phyloP scores from a whole-genome alignment of 176 grass and related monocot species.

The Saccharum officinarum region DNA sequence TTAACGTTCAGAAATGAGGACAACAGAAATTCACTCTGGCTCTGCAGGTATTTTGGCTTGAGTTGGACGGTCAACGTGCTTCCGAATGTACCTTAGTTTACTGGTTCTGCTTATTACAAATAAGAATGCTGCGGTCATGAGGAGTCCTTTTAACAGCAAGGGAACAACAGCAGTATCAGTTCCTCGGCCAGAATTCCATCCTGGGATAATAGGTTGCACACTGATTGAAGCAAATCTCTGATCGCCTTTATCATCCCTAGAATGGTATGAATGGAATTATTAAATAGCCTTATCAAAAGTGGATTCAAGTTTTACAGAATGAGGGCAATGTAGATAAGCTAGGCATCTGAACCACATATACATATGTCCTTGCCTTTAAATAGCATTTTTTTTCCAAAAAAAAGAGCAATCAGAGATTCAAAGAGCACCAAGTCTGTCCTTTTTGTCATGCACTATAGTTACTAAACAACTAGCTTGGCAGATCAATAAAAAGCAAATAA shows the following conservation, averaged over 20 bases:
- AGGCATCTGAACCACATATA: constrained; percentile 3
- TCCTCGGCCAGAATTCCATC: constrained; percentile 23
- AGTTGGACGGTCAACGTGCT: neutral
- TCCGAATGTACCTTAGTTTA: neutral
- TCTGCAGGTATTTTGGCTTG: constrained; percentile 3
- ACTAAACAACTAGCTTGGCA: neutral
- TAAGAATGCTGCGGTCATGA: constrained; percentile 28
- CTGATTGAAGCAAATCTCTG: constrained; percentile 48
- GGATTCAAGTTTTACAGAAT: neutral
- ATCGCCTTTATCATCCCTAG: constrained; percentile 24
- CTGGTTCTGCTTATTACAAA: neutral
- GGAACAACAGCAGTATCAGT: neutral
- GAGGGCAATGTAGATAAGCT: neutral
- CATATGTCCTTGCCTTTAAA: neutral
- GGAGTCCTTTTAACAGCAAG: constrained; percentile 23
- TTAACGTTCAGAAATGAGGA: neutral
- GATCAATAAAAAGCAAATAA: neutral
- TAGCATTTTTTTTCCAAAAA: neutral
- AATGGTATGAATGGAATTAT: constrained; percentile 19
- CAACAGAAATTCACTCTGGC: neutral
- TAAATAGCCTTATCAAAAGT: neutral
- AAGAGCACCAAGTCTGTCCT: neutral
- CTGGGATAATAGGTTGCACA: constrained; percentile 32
- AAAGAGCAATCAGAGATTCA: neutral
- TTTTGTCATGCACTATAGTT: neutral